These are phyloP conservation scores for Pharnaceum exiguum DNA, from an alignment of 148 eudicot genomes.

Conservation along the genomic window DNA sequence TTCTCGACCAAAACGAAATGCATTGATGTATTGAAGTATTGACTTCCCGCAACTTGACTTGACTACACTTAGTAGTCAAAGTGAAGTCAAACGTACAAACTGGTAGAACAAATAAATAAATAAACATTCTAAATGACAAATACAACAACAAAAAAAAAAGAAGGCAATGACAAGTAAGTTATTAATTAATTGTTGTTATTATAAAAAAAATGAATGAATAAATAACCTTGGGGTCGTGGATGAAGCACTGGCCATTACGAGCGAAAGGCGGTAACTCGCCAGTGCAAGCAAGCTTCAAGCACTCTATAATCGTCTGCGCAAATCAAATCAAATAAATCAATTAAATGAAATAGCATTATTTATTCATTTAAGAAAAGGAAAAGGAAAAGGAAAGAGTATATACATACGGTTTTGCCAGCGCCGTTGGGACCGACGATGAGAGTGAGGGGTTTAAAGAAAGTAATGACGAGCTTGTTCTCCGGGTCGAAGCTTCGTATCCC, in stretches of 20 bases:
- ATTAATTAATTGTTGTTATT: too few species aligned
- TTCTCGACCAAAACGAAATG: too few species aligned
- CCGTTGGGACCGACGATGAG: constrained; percentile 96
- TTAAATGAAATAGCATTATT: background rate
- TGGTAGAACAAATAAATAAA: too few species aligned
- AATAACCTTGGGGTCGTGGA: constrained; percentile 96
- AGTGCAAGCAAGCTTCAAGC: constrained; percentile 92
- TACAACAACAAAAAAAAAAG: background rate
- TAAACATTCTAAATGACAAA: background rate
- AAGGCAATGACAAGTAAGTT: too few species aligned
- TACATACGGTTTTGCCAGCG: constrained; percentile 95
- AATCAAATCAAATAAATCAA: background rate
- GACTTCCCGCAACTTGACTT: too few species aligned
- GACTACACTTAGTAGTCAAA: too few species aligned
- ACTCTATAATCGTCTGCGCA: constrained; percentile 86
- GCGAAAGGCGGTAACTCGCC: constrained; percentile 98
- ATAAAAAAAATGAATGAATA: background rate
- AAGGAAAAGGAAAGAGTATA: background rate
- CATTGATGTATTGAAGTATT: too few species aligned
- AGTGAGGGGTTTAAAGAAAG: constrained; percentile 87
- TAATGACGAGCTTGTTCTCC: constrained; percentile 83
- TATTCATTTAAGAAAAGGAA: background rate
- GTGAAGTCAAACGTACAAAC: too few species aligned
- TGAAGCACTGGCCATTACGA: constrained; percentile 94
- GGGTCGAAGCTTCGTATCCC: constrained; percentile 98